Evolutionary conservation across 2,329 filamentous ascomycete genomes (phyloP), one percentile per base, ranked within the genome.

Genomic region (Arthrobotrys pseudoclavata): DNA sequence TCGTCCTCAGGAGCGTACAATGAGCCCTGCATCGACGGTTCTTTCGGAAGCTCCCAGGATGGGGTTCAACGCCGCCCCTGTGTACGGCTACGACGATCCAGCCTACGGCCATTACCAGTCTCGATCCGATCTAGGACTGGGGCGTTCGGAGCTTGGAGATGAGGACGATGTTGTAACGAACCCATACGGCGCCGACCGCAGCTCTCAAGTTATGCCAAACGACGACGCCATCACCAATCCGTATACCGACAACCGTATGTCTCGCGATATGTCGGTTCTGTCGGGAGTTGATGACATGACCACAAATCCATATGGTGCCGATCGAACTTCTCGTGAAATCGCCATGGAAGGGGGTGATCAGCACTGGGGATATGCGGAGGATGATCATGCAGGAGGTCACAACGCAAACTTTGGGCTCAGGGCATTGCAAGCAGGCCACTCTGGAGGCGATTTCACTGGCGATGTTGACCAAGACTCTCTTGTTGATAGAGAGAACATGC

Each of bases 101-200:
- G 93, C 94, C 82, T 90, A 92, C 81, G 93, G 91, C 3, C 91
- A 92, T 53, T 80, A 79, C 61, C 34, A 70, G 15, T 77, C 74
- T 22, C 67, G 34, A 26, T 77, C 74, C 79, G 86, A 85, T 53
- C 83, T 87, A 20, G 87, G 88, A 53, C 83, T 87, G 18, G 87
- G 88, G 48, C 66, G 57, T 6, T 79, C 75, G 10, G 75, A 79
- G n/a, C 37, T 66, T 24, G 69, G 86, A 76, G 86, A 88, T 13
- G 88, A 89, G 34, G 84, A 69, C n/a, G 93, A 96, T 79, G 87
- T 93, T 15, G 90, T 89, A 53, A 97, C 94, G 18, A 96, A 96
- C 82, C 93, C 93, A 2, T 97, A 94, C 0, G 87, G 75, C 22
- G 75, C 45, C 18, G 69, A 79, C 29, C 62, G 75, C 47, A 74